Percentiles rank a stretch among this genome's conserved stretches.
These are phyloP conservation scores for Stylonectria norvegica DNA, from an alignment of 2,329 filamentous ascomycete genomes.

Conservation along the genomic window DNA sequence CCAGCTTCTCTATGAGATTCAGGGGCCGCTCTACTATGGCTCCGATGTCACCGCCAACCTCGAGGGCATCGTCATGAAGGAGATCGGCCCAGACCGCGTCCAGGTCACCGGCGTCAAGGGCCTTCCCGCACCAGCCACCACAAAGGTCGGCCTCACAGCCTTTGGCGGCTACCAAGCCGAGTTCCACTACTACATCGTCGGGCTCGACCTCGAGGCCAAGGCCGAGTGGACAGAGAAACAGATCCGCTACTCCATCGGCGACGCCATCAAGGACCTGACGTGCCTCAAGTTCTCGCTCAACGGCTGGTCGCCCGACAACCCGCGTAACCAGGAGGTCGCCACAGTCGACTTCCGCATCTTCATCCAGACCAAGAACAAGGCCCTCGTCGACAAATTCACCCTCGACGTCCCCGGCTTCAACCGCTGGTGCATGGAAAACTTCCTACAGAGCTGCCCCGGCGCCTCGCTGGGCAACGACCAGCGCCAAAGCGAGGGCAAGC, in stretches of 20 bases:
- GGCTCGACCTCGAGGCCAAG: slow-evolving; percentile 40
- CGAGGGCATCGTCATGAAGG: slow-evolving; percentile 42
- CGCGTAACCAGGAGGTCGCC: slow-evolving; percentile 39
- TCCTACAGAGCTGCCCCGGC: slow-evolving; percentile 43
- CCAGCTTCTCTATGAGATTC: slow-evolving; percentile 40
- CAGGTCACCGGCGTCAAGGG: slow-evolving; percentile 23
- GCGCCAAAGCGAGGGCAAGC: slow-evolving; percentile 32
- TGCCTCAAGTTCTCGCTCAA: slow-evolving; percentile 34
- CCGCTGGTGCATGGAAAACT: slow-evolving; percentile 30
- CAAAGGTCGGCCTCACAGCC: slow-evolving; percentile 38
- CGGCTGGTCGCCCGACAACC: slow-evolving; percentile 37
- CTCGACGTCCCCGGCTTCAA: slow-evolving; percentile 14
- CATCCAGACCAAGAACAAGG: slow-evolving; percentile 37
- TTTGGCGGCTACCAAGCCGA: slow-evolving; percentile 42
- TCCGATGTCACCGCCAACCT: slow-evolving; percentile 39
- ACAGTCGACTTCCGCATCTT: slow-evolving; percentile 46
- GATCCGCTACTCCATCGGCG: slow-evolving; percentile 15
- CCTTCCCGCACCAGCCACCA: slow-evolving; percentile 20
- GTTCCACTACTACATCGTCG: slow-evolving; percentile 39
- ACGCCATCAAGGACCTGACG: slow-evolving; percentile 23
- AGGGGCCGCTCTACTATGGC: slow-evolving; percentile 38
- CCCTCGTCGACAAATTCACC: slow-evolving; percentile 11
- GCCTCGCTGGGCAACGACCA: slow-evolving; percentile 38
- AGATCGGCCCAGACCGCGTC: slow-evolving; percentile 33
- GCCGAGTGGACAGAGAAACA: slow-evolving; percentile 17